These are phyloP conservation scores for Torulaspora delbrueckii DNA, from an alignment of 805 yeast genomes.

Conservation along the genomic window DNA sequence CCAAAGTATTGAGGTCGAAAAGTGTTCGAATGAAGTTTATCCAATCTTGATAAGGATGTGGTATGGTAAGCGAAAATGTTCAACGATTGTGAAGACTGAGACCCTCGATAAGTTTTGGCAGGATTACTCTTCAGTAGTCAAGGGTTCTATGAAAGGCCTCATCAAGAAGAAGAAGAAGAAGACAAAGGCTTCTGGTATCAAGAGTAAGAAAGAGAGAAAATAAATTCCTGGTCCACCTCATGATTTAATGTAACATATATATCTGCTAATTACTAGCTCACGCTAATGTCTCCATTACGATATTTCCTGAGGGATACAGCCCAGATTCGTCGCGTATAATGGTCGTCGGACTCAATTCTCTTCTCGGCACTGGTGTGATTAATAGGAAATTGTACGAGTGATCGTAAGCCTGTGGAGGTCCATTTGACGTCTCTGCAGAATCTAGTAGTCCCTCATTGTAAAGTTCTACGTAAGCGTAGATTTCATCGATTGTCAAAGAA, in stretches of 20 bases:
- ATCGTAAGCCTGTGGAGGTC: slow-evolving; percentile 38
- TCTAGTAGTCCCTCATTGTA: slow-evolving; percentile 29
- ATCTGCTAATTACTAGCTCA: slow-evolving; percentile 6
- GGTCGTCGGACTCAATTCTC: slow-evolving; percentile 36
- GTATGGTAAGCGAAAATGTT: slow-evolving; percentile 48
- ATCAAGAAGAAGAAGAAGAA: slow-evolving; percentile 76
- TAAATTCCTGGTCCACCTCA: neutral
- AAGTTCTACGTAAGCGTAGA: slow-evolving; percentile 69
- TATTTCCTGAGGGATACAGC: slow-evolving; percentile 61
- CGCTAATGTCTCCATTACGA: slow-evolving; percentile 43
- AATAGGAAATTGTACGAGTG: slow-evolving; percentile 49
- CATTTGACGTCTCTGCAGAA: slow-evolving; percentile 16
- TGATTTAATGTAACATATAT: slow-evolving; percentile 5
- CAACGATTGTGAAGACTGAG: slow-evolving; percentile 64
- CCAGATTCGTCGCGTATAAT: slow-evolving; percentile 41
- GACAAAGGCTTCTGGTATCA: slow-evolving; percentile 38
- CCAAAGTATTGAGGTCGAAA: slow-evolving; percentile 9
- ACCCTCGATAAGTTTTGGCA: slow-evolving; percentile 71
- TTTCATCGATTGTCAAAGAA: slow-evolving; percentile 48
- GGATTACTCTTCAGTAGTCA: slow-evolving; percentile 63
- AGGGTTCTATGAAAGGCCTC: slow-evolving; percentile 68
- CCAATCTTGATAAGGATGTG: slow-evolving; percentile 62
- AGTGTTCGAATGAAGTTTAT: slow-evolving; percentile 38
- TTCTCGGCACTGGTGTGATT: slow-evolving; percentile 55
- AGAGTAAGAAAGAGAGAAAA: slow-evolving; percentile 15